Percentiles rank a stretch among this genome's conserved stretches.
Evolutionary conservation across 306 rosid species (phyloP).

Genomic region (Canavalia ensiformis): DNA sequence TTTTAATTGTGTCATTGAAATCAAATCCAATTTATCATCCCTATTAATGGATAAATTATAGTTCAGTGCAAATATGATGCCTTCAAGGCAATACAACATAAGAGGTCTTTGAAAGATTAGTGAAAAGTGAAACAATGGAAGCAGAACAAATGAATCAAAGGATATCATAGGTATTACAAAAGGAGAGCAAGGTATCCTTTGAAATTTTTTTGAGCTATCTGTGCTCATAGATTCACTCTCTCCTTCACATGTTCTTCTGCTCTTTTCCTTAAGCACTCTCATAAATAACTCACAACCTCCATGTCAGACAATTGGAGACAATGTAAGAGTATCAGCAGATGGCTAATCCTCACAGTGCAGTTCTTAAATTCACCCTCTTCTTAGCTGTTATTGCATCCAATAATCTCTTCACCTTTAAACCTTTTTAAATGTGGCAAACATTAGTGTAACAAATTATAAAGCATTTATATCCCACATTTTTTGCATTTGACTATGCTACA

Average conservation of each 20-base stretch:
- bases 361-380: slow-evolving; percentile 44
- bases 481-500: neutral
- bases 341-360: slow-evolving; percentile 29
- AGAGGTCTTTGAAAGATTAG: neutral
- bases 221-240: slow-evolving; percentile 45
- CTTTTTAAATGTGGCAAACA: neutral
- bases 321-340: slow-evolving; percentile 20
- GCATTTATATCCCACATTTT: slow-evolving; percentile 6
- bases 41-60: too few species aligned
- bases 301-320: neutral
- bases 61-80: neutral
- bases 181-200: slow-evolving; percentile 49
- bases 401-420: slow-evolving; percentile 2
- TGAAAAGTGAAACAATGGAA: neutral
- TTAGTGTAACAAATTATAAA: neutral
- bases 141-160: neutral
- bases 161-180: neutral
- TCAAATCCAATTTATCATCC: too few species aligned
- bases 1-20: too few species aligned
- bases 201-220: slow-evolving; percentile 37
- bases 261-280: neutral
- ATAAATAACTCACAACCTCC: slow-evolving; percentile 7
- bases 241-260: slow-evolving; percentile 48
- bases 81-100: neutral
- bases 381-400: slow-evolving; percentile 42